Base-by-base conservation (phyloP, 495 filamentous ascomycete genomes). In the Lindgomyces ingoldianus region DNA sequence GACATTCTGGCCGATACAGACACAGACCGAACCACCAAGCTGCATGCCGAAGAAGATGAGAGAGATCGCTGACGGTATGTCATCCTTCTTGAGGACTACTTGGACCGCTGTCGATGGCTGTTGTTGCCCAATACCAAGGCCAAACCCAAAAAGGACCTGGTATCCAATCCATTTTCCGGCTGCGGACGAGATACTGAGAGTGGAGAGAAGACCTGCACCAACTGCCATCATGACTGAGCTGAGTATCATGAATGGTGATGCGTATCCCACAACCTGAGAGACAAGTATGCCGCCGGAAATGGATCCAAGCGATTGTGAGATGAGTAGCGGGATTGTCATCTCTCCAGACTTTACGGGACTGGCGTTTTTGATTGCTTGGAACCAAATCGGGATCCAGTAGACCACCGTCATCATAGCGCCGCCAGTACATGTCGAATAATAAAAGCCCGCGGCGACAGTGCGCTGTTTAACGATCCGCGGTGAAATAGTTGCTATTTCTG, bases 351-450 rank as follows among this genome's bases (percentile, higher is more conserved):
- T 77, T 11, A 85, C 82, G 12, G 91, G 88, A 0, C 78, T 78
- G 0, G 83, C 84, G 50, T 81, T 83, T 72, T 92, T 87, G 73
- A 96, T 85, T 4, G 90, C 84, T 70, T 96, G 92, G 80, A 96
- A 95, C 88, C 89, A 96, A 67, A 93, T 88, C 0, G 92, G 91
- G 19, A 96, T 75, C 79, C 88, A 88, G 56, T 71, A 69, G 2
- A 63, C 44, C n/a, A 60, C 30, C 30, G 88, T 75, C 57, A 93
- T 84, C 75, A 91, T 90, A 0, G 81, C 74, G 18, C 81, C 82
- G 24, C 85, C 87, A 8, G 88, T 61, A 63, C 76, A 78, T 67
- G 86, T 79, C 22, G 75, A 66, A 72, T 84, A 90, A 60, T 82
- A 76, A 0, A 79, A 72, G 3, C 79, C 73, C 2, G 78, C 78